A percentile compares a stretch with the other conserved stretches of the same genome.
phyloP scores from a whole-genome alignment of 306 rosid genomes.

The Malus asiatica region DNA sequence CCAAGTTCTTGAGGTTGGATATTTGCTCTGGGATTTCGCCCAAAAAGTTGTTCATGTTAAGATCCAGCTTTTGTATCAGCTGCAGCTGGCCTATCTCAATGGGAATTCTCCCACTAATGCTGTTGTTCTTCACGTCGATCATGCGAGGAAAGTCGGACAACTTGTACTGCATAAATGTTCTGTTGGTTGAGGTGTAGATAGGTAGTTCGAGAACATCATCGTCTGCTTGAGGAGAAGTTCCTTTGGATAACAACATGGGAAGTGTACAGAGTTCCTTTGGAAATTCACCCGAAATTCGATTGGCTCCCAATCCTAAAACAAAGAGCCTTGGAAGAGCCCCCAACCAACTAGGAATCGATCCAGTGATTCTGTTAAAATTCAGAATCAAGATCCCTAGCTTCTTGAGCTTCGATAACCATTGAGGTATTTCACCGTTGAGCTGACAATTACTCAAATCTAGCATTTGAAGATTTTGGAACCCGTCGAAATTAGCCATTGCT shows the following conservation, averaged over 20 bases:
- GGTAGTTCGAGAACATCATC: not conserved
- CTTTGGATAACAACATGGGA: not conserved
- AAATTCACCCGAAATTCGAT: not conserved
- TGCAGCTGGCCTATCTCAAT: not conserved
- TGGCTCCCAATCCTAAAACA: not conserved
- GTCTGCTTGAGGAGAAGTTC: not conserved
- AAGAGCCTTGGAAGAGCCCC: not conserved
- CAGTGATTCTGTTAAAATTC: not conserved
- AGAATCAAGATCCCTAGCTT: not conserved
- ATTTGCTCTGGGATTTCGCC: too few species aligned
- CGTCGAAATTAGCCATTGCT: not conserved
- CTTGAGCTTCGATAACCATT: not conserved
- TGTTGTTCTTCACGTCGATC: not conserved
- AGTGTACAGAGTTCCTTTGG: not conserved
- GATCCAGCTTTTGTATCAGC: not conserved
- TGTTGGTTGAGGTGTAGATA: not conserved
- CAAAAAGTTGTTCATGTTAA: too few species aligned
- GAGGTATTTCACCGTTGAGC: not conserved
- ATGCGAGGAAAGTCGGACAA: not conserved
- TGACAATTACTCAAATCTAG: not conserved
- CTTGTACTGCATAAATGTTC: not conserved
- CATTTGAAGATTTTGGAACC: not conserved
- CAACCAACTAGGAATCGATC: not conserved
- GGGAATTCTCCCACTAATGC: slow-evolving; percentile 2
- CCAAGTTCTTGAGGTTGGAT: too few species aligned